A percentile compares a stretch with the other conserved stretches of the same genome.
Conservation (phyloP, 139 green algal genomes). For the Edaphochlamys debaryana region DNA sequence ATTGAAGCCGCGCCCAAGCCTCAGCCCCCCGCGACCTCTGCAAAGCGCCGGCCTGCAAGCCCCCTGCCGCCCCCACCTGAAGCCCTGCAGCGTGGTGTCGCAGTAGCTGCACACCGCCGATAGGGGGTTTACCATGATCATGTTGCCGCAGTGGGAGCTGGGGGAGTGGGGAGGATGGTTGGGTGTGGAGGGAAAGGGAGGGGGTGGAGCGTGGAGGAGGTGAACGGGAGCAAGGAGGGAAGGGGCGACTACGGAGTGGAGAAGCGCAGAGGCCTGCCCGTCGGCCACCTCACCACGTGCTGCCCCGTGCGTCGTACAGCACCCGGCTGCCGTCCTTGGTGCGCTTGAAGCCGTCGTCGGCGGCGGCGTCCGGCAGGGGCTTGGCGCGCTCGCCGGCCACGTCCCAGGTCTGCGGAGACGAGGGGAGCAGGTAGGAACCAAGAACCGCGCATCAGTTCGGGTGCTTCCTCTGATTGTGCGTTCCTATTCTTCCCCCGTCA, state of each 20-base stretch:
- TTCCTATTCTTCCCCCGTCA: too few relatives aligned
- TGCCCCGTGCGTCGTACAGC: constrained; percentile 9
- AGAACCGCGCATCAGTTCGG: not conserved
- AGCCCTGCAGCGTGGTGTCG: not conserved
- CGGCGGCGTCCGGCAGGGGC: constrained; percentile 20
- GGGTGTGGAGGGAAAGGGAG: too few relatives aligned
- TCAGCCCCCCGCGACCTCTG: not conserved
- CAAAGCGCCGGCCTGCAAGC: not conserved
- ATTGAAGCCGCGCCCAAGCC: not conserved
- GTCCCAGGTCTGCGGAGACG: constrained; percentile 6
- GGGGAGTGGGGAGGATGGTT: too few relatives aligned
- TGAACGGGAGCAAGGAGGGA: too few relatives aligned
- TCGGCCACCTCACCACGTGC: constrained; percentile 2
- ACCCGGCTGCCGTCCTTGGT: constrained; percentile 23
- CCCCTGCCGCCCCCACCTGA: not conserved
- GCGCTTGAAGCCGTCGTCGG: constrained; percentile 35
- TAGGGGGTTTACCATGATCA: constrained; percentile 24
- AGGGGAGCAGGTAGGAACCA: not conserved
- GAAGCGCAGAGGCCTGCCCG: too few relatives aligned
- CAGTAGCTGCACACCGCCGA: constrained; percentile 37
- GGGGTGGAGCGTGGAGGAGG: too few relatives aligned
- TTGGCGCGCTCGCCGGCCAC: not conserved
- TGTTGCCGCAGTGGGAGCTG: constrained; percentile 14
- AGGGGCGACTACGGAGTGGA: too few relatives aligned
- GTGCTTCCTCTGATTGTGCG: too few relatives aligned